phyloP scores from a whole-genome alignment of 2,329 filamentous ascomycete genomes.

The Arthrinium puccinioides region DNA sequence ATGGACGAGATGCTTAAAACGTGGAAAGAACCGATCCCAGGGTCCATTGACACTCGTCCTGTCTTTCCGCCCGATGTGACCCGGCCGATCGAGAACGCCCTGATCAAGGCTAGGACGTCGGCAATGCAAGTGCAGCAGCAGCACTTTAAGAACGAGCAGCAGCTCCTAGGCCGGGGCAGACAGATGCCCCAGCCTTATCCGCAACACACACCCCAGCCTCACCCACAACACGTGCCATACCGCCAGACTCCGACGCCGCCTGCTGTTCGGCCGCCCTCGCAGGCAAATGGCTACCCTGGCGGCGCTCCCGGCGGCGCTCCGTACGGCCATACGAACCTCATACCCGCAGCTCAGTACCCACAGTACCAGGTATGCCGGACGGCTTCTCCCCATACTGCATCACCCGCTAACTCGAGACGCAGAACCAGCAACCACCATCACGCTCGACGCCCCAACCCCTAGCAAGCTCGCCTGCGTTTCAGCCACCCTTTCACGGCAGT shows the following conservation, averaged over 20 bases:
- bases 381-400: not conserved
- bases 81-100: conserved; percentile 84
- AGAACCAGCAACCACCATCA: conserved; percentile 18
- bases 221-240: no score
- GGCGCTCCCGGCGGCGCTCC: conserved; percentile 12
- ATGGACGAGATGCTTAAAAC: conserved; percentile 97
- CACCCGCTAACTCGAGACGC: not conserved
- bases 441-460: conserved; percentile 31
- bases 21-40: conserved; percentile 95
- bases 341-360: conserved; percentile 17
- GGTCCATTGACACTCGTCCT: conserved; percentile 84
- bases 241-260: conserved; percentile 72
- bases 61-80: conserved; percentile 87
- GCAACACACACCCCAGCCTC: no score
- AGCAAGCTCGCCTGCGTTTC: conserved; percentile 31
- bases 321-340: not conserved
- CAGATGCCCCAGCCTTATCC: conserved; percentile 36
- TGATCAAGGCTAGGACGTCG: conserved; percentile 70
- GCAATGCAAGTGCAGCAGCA: conserved; percentile 53
- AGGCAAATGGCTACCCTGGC: conserved; percentile 23
- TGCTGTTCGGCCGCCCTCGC: conserved; percentile 29
- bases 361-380: conserved; percentile 23
- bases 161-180: conserved; percentile 43
- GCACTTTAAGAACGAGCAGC: conserved; percentile 47
- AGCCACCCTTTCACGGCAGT: conserved; percentile 30